Evolutionary conservation across 2,329 filamentous ascomycete genomes (phyloP).

Genomic region (Didymosphaeria variabile): DNA sequence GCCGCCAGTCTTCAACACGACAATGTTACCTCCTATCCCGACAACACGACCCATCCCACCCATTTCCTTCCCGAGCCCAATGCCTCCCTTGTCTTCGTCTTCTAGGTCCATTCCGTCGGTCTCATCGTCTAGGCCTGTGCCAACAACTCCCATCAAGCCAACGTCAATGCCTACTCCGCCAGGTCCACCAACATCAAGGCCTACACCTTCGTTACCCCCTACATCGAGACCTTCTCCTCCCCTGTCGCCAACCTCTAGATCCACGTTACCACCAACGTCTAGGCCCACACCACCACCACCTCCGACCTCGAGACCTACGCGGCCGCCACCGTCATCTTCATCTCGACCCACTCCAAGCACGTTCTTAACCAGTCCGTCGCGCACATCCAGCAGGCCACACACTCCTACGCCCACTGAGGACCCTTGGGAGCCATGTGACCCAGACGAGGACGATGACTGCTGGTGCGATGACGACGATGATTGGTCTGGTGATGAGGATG

Average conservation of each 20-base stretch:
- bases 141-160: not conserved
- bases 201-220: not conserved
- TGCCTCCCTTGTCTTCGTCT: not conserved
- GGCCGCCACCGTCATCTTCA: not conserved
- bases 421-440: constrained; percentile 11
- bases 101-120: not conserved
- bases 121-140: not conserved
- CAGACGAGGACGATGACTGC: constrained; percentile 14
- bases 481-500: constrained; percentile 5
- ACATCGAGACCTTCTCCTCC: not conserved
- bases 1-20: constrained; percentile 3
- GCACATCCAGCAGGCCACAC: not conserved
- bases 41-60: constrained; percentile 1
- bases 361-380: constrained; percentile 8
- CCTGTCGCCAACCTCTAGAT: not conserved
- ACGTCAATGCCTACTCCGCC: constrained; percentile 5
- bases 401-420: constrained; percentile 10
- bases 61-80: not conserved
- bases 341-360: constrained; percentile 8
- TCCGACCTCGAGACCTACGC: not conserved
- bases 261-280: not conserved
- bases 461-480: constrained; percentile 13
- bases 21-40: not conserved
- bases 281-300: constrained; percentile 1
- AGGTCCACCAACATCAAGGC: not conserved